Evolutionary conservation across 768 basidiomycete species (phyloP).

Genomic region (Hericium coralloides): DNA sequence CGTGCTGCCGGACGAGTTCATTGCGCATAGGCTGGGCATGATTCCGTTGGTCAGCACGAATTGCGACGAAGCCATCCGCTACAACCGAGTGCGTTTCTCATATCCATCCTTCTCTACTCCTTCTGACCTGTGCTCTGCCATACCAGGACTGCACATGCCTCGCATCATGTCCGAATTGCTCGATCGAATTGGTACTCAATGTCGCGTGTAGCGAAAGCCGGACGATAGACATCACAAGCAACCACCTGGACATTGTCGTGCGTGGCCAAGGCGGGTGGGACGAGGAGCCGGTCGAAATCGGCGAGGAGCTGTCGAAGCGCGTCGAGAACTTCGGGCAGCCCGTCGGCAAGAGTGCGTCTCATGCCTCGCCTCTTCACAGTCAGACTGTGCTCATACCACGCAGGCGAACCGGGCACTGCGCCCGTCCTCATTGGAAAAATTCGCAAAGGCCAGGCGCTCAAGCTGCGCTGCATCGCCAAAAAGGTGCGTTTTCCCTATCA

Average conservation of each 20-base stretch:
- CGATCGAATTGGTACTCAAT: conserved; percentile 72
- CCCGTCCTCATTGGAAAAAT: conserved; percentile 89
- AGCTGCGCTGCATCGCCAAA: conserved; percentile 79
- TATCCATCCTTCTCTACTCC: neutral
- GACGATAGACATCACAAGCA: conserved; percentile 82
- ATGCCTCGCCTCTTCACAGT: neutral
- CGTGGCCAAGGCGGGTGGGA: conserved; percentile 16
- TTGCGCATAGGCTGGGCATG: conserved; percentile 93
- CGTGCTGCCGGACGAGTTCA: conserved; percentile 94
- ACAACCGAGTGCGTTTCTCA: conserved; percentile 48
- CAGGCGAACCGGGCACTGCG: conserved; percentile 50
- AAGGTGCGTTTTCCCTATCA: conserved; percentile 47
- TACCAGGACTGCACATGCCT: conserved; percentile 86
- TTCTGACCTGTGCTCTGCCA: neutral
- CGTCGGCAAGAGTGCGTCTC: conserved; percentile 66
- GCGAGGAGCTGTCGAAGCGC: conserved; percentile 70
- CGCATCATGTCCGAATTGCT: conserved; percentile 77
- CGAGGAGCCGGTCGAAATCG: conserved; percentile 34
- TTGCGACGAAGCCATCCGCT: conserved; percentile 82
- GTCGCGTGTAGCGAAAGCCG: conserved; percentile 59
- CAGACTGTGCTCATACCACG: conserved; percentile 3
- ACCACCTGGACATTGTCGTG: conserved; percentile 63
- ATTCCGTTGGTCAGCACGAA: conserved; percentile 82
- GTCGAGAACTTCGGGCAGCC: conserved; percentile 71
- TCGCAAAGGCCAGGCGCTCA: conserved; percentile 88